phyloP scores from a whole-genome alignment of 129 eudicot genomes.

The Logfia minima region DNA sequence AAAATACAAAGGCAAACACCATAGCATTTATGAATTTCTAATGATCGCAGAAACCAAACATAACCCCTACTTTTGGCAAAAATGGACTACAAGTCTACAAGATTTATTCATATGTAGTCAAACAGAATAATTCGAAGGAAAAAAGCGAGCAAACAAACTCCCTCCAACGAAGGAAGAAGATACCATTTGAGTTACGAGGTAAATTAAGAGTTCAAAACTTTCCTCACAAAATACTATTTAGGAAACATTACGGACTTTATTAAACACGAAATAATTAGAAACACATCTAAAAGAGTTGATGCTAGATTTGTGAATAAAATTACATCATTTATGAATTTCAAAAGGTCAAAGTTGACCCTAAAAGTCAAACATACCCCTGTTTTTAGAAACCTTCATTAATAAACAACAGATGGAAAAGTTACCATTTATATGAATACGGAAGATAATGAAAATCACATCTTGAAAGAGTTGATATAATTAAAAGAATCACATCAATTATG shows the following conservation, averaged over 20 bases:
- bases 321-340: background rate
- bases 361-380: conserved; percentile 20
- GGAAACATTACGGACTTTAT: background rate
- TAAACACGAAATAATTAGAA: background rate
- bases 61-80: background rate
- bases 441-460: background rate
- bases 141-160: background rate
- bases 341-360: background rate
- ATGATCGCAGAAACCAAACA: background rate
- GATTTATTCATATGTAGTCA: background rate
- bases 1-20: background rate
- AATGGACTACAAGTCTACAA: background rate
- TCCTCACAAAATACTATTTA: background rate
- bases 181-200: background rate
- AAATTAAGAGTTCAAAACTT: background rate
- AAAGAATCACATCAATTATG: background rate
- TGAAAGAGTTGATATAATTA: background rate
- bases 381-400: background rate
- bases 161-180: background rate
- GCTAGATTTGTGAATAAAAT: background rate
- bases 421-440: background rate
- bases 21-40: background rate
- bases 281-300: background rate
- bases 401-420: background rate
- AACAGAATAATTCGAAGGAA: background rate